phyloP scores from a whole-genome alignment of 371 early-diverging fungal species.

The Mucor irregularis region DNA sequence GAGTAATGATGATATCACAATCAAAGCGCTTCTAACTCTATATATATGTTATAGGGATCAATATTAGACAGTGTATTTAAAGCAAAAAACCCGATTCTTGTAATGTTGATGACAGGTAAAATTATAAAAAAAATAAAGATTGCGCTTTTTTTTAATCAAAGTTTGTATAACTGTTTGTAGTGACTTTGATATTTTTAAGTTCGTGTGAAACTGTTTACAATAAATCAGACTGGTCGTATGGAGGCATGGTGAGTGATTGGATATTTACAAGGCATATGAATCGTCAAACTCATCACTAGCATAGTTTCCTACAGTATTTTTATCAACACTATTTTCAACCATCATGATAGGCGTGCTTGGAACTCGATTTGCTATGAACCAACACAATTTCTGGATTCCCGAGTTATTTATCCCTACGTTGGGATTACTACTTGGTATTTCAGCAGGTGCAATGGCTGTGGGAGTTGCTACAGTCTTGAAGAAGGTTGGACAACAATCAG shows the following conservation, averaged over 20 bases:
- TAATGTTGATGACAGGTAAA: slow-evolving; percentile 63
- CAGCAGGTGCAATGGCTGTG: slow-evolving; percentile 83
- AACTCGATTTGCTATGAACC: slow-evolving; percentile 72
- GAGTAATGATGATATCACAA: too few species aligned
- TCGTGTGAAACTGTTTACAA: slow-evolving; percentile 64
- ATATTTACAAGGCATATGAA: neutral
- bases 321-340: slow-evolving; percentile 52
- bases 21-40: too few species aligned
- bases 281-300: neutral
- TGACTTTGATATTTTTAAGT: slow-evolving; percentile 48
- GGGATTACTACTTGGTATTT: slow-evolving; percentile 86
- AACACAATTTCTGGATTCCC: slow-evolving; percentile 73
- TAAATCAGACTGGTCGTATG: slow-evolving; percentile 53
- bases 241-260: slow-evolving; percentile 49
- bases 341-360: slow-evolving; percentile 62
- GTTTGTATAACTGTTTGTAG: slow-evolving; percentile 27
- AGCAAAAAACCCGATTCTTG: slow-evolving; percentile 53
- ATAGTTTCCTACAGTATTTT: slow-evolving; percentile 48
- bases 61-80: slow-evolving; percentile 67
- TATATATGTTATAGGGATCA: slow-evolving; percentile 41
- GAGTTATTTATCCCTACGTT: slow-evolving; percentile 85
- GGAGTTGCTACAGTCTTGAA: slow-evolving; percentile 65
- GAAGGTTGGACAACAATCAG: slow-evolving; percentile 59
- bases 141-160: neutral
- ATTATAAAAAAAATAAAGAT: neutral